Evolutionary conservation across 176 grass and related monocot species (phyloP).

Genomic region (Oryza officinalis): DNA sequence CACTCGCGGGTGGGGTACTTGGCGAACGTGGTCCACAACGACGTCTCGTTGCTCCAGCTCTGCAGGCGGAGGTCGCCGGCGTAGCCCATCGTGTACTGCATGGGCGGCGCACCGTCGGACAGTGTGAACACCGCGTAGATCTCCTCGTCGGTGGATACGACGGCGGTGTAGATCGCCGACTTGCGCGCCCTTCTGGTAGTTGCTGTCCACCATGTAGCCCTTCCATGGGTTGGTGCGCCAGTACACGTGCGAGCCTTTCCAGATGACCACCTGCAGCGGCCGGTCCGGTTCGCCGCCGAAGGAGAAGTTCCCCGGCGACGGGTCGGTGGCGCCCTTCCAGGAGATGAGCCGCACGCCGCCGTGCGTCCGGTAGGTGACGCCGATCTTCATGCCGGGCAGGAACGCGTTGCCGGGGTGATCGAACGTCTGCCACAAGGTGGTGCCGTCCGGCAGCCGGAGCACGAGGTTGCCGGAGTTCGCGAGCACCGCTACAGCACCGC

Average conservation of each 20-base stretch:
- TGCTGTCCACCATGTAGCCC: neutral
- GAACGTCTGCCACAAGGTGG: conserved; percentile 41
- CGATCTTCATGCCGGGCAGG: conserved; percentile 32
- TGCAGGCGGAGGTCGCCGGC: conserved; percentile 19
- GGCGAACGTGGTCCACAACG: neutral
- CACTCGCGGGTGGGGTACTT: neutral
- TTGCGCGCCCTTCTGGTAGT: neutral
- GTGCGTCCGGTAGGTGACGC: neutral
- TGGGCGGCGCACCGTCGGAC: neutral
- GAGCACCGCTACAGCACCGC: neutral
- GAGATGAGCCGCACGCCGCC: neutral
- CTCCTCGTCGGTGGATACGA: neutral
- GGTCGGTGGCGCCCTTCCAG: conserved; percentile 35
- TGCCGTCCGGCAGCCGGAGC: conserved; percentile 1
- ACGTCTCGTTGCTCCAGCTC: conserved; percentile 3
- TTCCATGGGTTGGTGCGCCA: conserved; percentile 46
- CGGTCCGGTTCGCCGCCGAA: neutral
- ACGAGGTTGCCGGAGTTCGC: conserved; percentile 40
- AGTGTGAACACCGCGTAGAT: neutral
- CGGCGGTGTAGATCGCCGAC: neutral
- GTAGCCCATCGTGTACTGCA: conserved; percentile 5
- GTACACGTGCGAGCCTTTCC: neutral
- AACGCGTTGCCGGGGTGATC: conserved; percentile 13
- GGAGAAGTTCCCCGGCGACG: conserved; percentile 21
- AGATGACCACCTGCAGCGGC: neutral